Percentiles rank a stretch among this genome's conserved stretches.
These are phyloP conservation scores for Calocybe cyanea DNA, from an alignment of 768 basidiomycete species.

Conservation along the genomic window DNA sequence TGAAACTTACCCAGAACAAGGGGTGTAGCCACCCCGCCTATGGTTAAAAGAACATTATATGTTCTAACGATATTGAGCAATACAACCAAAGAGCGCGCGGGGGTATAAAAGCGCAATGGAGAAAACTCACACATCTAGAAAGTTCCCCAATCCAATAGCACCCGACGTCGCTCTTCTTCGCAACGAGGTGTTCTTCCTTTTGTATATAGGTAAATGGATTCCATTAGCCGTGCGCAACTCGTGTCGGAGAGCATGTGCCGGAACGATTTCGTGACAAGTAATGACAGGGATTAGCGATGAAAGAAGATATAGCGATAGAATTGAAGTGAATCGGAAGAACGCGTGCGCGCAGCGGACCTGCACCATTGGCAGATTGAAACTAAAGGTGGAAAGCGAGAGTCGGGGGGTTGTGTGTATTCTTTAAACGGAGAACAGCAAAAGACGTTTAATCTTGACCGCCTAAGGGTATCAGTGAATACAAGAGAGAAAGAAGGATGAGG, in stretches of 20 bases:
- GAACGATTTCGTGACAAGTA: neutral
- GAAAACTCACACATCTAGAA: constrained; percentile 58
- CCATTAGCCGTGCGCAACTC: constrained; percentile 25
- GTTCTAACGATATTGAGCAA: constrained; percentile 34
- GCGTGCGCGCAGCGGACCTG: constrained; percentile 3
- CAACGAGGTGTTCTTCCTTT: constrained; percentile 12
- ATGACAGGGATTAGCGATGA: constrained; percentile 2
- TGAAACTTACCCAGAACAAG: constrained; percentile 54
- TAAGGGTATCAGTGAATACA: neutral
- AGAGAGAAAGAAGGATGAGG: constrained; percentile 1
- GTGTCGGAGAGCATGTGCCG: neutral
- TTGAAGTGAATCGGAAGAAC: constrained; percentile 4
- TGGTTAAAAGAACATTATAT: constrained; percentile 57
- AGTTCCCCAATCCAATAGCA: constrained; percentile 56
- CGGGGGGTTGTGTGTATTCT: too few relatives aligned
- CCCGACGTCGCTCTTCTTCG: constrained; percentile 30
- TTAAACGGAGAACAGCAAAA: too few relatives aligned
- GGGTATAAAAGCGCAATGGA: neutral
- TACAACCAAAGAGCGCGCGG: neutral
- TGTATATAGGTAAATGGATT: constrained; percentile 35
- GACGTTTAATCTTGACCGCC: too few relatives aligned
- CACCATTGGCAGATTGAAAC: constrained; percentile 2
- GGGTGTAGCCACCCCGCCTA: constrained; percentile 50
- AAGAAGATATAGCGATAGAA: too few relatives aligned
- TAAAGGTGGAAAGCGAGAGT: constrained; percentile 1